Percentiles rank a stretch among this genome's conserved stretches.
Conservation (phyloP, 768 basidiomycete genomes). For the Leucocoprinus leucothites region DNA sequence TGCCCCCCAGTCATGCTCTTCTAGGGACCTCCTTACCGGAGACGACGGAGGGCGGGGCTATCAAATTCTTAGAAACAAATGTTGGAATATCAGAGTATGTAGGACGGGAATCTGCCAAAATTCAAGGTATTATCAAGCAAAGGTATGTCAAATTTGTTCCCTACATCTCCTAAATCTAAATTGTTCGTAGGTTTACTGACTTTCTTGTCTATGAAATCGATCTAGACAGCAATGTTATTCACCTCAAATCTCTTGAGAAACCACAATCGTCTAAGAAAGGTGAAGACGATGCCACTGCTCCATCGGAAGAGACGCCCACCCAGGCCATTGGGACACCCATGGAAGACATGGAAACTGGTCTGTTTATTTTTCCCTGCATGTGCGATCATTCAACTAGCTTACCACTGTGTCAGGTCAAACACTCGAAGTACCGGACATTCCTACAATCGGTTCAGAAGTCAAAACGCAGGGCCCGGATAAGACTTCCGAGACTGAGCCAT, state of each 20-base stretch:
- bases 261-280: slow-evolving; percentile 56
- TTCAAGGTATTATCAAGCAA: slow-evolving; percentile 96
- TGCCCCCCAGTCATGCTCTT: slow-evolving; percentile 76
- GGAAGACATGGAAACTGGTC: slow-evolving; percentile 12
- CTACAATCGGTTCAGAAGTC: slow-evolving; percentile 6
- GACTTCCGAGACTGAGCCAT: slow-evolving; percentile 39
- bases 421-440: neutral
- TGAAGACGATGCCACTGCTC: slow-evolving; percentile 14
- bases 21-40: slow-evolving; percentile 56
- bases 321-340: slow-evolving; percentile 20
- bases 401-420: slow-evolving; percentile 9
- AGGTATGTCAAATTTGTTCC: slow-evolving; percentile 47
- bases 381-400: neutral
- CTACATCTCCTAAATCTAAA: neutral
- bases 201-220: slow-evolving; percentile 94
- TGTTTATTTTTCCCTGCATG: neutral
- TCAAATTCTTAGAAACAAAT: slow-evolving; percentile 71
- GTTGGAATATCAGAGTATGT: slow-evolving; percentile 93
- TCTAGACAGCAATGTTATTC: slow-evolving; percentile 73
- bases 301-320: slow-evolving; percentile 15
- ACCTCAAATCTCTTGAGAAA: slow-evolving; percentile 73
- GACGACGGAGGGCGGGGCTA: slow-evolving; percentile 43
- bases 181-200: slow-evolving; percentile 79
- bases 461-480: neutral
- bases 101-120: slow-evolving; percentile 60